Conservation (phyloP, 2,329 filamentous ascomycete species). For the Elsinoe ampelina region DNA sequence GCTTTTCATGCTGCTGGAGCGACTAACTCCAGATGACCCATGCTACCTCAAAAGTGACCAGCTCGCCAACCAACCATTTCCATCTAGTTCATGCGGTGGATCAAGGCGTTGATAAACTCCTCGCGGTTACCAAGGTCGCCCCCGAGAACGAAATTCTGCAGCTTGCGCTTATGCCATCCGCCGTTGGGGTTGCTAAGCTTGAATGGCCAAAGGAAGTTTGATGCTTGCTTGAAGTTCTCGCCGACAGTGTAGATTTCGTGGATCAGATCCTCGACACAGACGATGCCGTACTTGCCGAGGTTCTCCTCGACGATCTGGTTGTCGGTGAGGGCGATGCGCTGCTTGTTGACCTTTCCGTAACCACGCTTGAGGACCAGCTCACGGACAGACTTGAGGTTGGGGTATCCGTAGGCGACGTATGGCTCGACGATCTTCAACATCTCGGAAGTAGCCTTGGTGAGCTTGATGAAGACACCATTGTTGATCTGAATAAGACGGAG, state of each 20-base stretch:
- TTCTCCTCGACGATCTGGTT: slow-evolving; percentile 95
- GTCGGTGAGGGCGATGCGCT: slow-evolving; percentile 92
- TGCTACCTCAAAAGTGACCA: slow-evolving; percentile 3
- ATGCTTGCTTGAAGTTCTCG: slow-evolving; percentile 95
- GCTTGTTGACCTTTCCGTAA: slow-evolving; percentile 92
- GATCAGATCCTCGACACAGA: slow-evolving; percentile 98
- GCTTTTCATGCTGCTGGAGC: slow-evolving; percentile 9
- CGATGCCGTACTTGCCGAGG: slow-evolving; percentile 96
- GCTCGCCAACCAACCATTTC: not conserved
- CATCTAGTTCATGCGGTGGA: slow-evolving; percentile 94
- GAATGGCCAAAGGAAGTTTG: slow-evolving; percentile 99
- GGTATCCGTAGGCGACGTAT: slow-evolving; percentile 98
- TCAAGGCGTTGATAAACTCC: slow-evolving; percentile 92
- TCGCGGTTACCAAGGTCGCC: slow-evolving; percentile 98
- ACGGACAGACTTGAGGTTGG: slow-evolving; percentile 97
- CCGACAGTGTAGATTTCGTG: slow-evolving; percentile 99
- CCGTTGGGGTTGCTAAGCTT: slow-evolving; percentile 98
- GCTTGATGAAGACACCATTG: slow-evolving; percentile 95
- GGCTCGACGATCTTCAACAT: slow-evolving; percentile 99
- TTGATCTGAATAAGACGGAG: slow-evolving; percentile 99
- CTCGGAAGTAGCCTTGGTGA: slow-evolving; percentile 95
- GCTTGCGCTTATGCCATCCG: slow-evolving; percentile 93
- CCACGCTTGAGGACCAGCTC: slow-evolving; percentile 99
- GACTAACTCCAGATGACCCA: slow-evolving; percentile 9
- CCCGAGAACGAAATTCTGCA: slow-evolving; percentile 98